Evolutionary conservation across 2,329 filamentous ascomycete species (phyloP).

Genomic region (Cytospora schulzeri): DNA sequence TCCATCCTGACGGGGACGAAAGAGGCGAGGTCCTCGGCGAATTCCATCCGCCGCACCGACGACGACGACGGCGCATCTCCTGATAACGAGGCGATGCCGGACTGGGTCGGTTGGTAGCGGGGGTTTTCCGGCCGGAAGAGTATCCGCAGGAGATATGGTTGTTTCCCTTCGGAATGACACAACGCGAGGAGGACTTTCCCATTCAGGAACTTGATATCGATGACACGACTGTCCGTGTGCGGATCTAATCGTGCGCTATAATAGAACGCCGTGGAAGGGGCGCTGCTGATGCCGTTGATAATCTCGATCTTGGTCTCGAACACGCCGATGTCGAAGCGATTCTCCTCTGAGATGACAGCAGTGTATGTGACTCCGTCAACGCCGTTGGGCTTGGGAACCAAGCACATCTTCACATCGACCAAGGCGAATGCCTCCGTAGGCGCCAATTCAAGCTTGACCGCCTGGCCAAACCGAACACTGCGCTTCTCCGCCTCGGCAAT

Average conservation of each 20-base stretch:
- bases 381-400: constrained; percentile 31
- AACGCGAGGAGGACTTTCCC: constrained; percentile 64
- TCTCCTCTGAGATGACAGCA: constrained; percentile 44
- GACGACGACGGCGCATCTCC: background rate
- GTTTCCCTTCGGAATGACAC: constrained; percentile 45
- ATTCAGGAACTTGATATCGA: constrained; percentile 70
- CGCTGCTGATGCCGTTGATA: constrained; percentile 60
- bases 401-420: constrained; percentile 59
- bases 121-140: constrained; percentile 2
- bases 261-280: constrained; percentile 37
- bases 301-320: constrained; percentile 57
- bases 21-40: constrained; percentile 33
- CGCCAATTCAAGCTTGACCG: constrained; percentile 46
- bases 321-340: constrained; percentile 36
- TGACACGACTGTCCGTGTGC: constrained; percentile 40
- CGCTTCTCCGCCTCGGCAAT: constrained; percentile 71
- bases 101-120: constrained; percentile 3
- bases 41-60: background rate
- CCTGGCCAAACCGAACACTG: constrained; percentile 67
- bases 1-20: constrained; percentile 55
- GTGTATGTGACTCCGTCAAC: constrained; percentile 42
- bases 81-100: constrained; percentile 6
- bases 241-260: background rate
- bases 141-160: constrained; percentile 12
- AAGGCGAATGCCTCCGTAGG: constrained; percentile 8